Percentiles rank a stretch among this genome's conserved stretches.
Evolutionary conservation across 805 yeast species (phyloP).

Genomic region (Candida argentea): DNA sequence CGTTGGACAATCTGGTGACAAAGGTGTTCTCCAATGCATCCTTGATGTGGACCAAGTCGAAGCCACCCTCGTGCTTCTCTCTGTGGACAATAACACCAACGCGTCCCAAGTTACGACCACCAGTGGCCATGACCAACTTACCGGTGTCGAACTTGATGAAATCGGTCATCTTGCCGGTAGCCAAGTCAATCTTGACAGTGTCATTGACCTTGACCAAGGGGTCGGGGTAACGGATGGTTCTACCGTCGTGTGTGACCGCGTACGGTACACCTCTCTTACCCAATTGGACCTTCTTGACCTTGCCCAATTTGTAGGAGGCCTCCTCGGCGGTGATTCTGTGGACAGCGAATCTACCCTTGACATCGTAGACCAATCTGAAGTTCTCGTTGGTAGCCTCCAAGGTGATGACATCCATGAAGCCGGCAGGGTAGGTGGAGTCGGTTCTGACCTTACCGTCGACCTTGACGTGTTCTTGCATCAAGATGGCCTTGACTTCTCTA

Average conservation of each 20-base stretch:
- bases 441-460: slow-evolving; percentile 99
- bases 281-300: slow-evolving; percentile 95
- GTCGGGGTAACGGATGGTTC: slow-evolving; percentile 99
- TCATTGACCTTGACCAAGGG: slow-evolving; percentile 95
- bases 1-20: slow-evolving; percentile 90
- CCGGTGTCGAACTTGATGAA: slow-evolving; percentile 87
- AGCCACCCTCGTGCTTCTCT: slow-evolving; percentile 97
- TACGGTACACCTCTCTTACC: slow-evolving; percentile 98
- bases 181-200: slow-evolving; percentile 94
- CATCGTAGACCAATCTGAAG: slow-evolving; percentile 98
- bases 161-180: slow-evolving; percentile 87
- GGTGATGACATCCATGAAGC: slow-evolving; percentile 98
- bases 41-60: slow-evolving; percentile 95
- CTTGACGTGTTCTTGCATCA: slow-evolving; percentile 28
- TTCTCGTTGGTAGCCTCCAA: slow-evolving; percentile 98
- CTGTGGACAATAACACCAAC: slow-evolving; percentile 93
- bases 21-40: slow-evolving; percentile 90
- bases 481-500: slow-evolving; percentile 24
- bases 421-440: slow-evolving; percentile 97
- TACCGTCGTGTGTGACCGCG: slow-evolving; percentile 99
- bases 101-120: slow-evolving; percentile 98
- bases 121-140: slow-evolving; percentile 85
- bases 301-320: slow-evolving; percentile 96
- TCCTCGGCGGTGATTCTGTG: slow-evolving; percentile 99
- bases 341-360: slow-evolving; percentile 98